Conservation (phyloP, 2,329 filamentous ascomycete genomes). For the Cordyceps pruinosa region DNA sequence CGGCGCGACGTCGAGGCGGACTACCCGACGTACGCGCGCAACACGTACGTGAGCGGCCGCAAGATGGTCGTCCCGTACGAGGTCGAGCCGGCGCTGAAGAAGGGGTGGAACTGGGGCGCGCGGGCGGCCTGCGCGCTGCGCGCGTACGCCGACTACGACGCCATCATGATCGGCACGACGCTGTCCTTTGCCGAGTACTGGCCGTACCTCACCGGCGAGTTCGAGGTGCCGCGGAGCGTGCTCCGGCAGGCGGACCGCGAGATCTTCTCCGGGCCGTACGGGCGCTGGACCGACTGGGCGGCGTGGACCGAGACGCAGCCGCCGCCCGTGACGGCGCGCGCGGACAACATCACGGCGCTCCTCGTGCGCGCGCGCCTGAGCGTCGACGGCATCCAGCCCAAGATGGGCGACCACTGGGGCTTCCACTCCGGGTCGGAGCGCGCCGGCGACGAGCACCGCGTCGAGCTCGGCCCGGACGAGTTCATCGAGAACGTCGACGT, state of each 20-base stretch:
- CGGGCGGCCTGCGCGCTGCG: not conserved
- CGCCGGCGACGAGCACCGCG: not conserved
- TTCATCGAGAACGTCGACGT: not conserved
- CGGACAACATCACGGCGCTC: not conserved
- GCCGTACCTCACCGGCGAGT: not conserved
- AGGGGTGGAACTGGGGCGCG: not conserved
- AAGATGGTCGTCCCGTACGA: not conserved
- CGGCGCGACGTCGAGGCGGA: not conserved
- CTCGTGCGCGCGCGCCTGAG: not conserved
- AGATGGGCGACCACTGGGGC: not conserved
- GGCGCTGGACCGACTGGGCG: not conserved
- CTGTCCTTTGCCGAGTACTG: not conserved
- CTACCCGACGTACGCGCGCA: not conserved
- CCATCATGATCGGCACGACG: not conserved
- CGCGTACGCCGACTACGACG: not conserved
- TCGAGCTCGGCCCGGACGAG: not conserved
- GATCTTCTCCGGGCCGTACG: not conserved
- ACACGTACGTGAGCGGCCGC: not conserved
- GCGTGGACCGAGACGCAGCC: not conserved
- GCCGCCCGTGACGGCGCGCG: not conserved
- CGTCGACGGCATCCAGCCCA: not conserved
- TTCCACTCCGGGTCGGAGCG: not conserved
- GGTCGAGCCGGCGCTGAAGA: fast-evolving
- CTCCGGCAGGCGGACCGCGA: not conserved
- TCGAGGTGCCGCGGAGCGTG: not conserved